Evolutionary conservation across 1,284 basidiomycete species (phyloP), one percentile per base, ranked within the genome.

Genomic region (Wolfiporia cocos): DNA sequence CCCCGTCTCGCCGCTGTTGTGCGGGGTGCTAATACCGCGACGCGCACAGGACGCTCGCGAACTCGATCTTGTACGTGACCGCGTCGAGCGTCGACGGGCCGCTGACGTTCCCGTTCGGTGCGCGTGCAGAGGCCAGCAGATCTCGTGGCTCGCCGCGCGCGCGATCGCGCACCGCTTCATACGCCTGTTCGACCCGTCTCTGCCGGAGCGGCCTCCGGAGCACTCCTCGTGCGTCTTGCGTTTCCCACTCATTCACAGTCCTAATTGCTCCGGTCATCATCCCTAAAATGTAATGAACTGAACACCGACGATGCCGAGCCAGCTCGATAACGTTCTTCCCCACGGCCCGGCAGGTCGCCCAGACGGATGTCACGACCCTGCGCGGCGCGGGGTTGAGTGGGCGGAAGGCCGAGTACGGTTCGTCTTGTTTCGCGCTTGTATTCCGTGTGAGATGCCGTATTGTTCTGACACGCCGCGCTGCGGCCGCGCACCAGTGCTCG

Each of bases 81-180:
- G 36, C 23, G 20, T n/a, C n/a, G n/a, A n/a, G n/a, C n/a, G n/a
- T n/a, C n/a, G n/a, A n/a, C n/a, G n/a, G n/a, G n/a, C n/a, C n/a
- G n/a, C n/a, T 26, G 20, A 11, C 18, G 18, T 24, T n/a, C n/a
- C n/a, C n/a, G n/a, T n/a, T 30, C 17, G 12, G 23, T 41, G 12
- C 17, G 22, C 14, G 12, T 19, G 22, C 48, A 84, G 82, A 40
- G 87, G 83, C 0, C 91, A 93, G 63, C 92, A 97, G 63, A 92
- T 97, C 31, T 91, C 87, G 0, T 94, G 89, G 89, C 65, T 86
- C 23, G 92, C 92, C 3, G 93, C 93, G 0, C 73, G 86, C 29
- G 82, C 88, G 4, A 92, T 96, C 41, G 79, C 74, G n/a, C 84
- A 91, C 62, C 82, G 76, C 44, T 96, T 97, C 59, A 70, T 80